Conservation (phyloP, 2,329 filamentous ascomycete genomes). For the Whalleya microplaca region DNA sequence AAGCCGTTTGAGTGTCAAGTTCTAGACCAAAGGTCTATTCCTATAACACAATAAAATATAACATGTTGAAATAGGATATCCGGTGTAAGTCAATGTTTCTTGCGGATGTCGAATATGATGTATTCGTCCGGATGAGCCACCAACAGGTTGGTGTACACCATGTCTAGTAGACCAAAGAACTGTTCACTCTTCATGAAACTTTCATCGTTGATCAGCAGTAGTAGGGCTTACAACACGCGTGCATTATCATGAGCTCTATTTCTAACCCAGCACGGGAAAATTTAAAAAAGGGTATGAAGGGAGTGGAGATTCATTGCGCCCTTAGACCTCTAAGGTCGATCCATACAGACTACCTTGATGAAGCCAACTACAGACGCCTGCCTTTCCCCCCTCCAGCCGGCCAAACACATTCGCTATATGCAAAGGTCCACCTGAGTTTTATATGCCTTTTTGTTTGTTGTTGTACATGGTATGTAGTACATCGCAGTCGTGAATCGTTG, state of each 20-base stretch:
- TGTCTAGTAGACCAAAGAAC: no score
- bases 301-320: conserved; percentile 30
- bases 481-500: conserved; percentile 34
- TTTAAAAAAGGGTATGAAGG: conserved; percentile 16
- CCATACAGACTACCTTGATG: conserved; percentile 10
- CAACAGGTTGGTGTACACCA: no score
- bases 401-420: conserved; percentile 28
- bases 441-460: conserved; percentile 24
- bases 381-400: conserved; percentile 9
- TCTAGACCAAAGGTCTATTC: no score
- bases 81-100: no score
- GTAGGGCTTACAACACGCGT: not conserved
- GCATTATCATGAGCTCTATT: not conserved
- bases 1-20: no score
- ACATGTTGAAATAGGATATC: no score
- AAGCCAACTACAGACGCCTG: conserved; percentile 22
- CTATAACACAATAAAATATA: no score
- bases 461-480: conserved; percentile 34
- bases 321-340: conserved; percentile 12
- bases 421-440: conserved; percentile 27
- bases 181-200: no score
- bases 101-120: no score
- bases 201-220: no score
- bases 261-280: not conserved
- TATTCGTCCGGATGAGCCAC: no score